Evolutionary conservation across 2,329 filamentous ascomycete species (phyloP), one percentile per base, ranked within the genome.

Genomic region (Fusarium begoniae): DNA sequence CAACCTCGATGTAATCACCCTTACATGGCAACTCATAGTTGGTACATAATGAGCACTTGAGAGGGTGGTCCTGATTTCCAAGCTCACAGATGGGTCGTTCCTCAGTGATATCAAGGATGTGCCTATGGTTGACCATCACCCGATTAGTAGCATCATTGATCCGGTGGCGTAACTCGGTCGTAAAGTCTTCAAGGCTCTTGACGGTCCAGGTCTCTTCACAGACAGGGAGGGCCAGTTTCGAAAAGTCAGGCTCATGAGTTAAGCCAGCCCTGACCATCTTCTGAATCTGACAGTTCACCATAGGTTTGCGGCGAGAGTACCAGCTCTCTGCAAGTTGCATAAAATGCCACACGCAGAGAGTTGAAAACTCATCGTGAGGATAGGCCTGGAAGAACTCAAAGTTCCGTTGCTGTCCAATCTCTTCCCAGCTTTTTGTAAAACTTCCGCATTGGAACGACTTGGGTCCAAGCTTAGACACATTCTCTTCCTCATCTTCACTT

Each of bases 301-400:
- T 55, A 24, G 63, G 30, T 38, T 30, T 62, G 5, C 68, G 66
- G 4, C 55, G 59, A 43, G 48, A 24, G 35, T 69, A 76, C 73
- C 73, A 75, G 12, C 30, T n/a, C 30, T 66, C 68, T 37, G 63
- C 54, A 32, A 75, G 70, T 10, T 37, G 17, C n/a, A 69, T 35
- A 14, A 75, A 74, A 40, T 75, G 73, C 14, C 11, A 13, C 12
- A 40, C 32, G 11, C 73, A 75, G 35, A 75, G 61, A n/a, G 73
- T 72, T 28, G 73, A 59, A 26, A 47, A n/a, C 22, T 41, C 67
- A 43, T 74, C 66, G 24, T 75, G 73, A 48, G 73, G 73, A 54
- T 74, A 74, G 32, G 67, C 73, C 26, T 72, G 73, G 47, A 72
- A 74, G 55, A 59, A 66, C 35, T 75, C 70, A 15, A 75, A 48